Percentiles rank a stretch among this genome's conserved stretches.
Conservation (phyloP, 768 basidiomycete genomes). For the Boletellus sp. region DNA sequence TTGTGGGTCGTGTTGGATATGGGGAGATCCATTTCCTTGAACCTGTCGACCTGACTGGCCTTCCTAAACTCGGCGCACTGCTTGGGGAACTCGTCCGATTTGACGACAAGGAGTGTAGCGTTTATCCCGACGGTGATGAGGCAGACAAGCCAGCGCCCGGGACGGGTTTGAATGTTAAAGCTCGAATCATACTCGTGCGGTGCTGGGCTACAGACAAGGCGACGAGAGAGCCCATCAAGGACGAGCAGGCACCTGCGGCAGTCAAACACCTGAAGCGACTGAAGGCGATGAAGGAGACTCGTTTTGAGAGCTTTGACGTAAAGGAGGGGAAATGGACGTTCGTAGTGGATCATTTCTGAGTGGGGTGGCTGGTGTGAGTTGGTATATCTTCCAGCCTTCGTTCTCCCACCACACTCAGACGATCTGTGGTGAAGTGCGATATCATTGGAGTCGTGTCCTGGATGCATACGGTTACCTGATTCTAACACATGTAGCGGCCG, state of each 20-base stretch:
- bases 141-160: conserved; percentile 80
- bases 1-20: conserved; percentile 88
- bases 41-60: conserved; percentile 81
- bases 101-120: conserved; percentile 86
- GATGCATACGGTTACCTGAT: not conserved
- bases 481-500: not conserved
- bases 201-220: conserved; percentile 93
- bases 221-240: conserved; percentile 85
- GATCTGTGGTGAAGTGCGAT: not conserved
- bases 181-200: conserved; percentile 67
- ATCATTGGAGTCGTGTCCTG: conserved; percentile 4
- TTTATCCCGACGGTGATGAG: conserved; percentile 90
- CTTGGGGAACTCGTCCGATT: conserved; percentile 87
- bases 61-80: conserved; percentile 74
- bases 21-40: conserved; percentile 82
- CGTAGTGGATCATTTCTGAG: conserved; percentile 87
- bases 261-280: conserved; percentile 76
- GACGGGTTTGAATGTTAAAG: conserved; percentile 84
- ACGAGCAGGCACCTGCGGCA: conserved; percentile 64
- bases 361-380: not conserved
- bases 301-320: conserved; percentile 77
- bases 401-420: not conserved
- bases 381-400: not conserved
- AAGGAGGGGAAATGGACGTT: conserved; percentile 90
- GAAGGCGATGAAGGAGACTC: conserved; percentile 80